phyloP scores from a whole-genome alignment of 2,329 filamentous ascomycete species.

The Triangularia verruculosa region DNA sequence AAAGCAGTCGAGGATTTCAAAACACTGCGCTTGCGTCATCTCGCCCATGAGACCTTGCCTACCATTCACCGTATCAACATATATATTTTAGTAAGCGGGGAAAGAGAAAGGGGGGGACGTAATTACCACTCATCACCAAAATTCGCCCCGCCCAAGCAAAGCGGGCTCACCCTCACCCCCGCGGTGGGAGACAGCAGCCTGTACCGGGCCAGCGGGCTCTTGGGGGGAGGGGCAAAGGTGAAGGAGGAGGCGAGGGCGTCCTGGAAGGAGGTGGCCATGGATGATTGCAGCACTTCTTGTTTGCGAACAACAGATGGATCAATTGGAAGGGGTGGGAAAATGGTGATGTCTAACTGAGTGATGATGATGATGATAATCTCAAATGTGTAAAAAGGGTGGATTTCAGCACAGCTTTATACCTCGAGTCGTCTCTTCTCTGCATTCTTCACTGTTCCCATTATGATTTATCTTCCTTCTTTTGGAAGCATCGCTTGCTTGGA shows the following conservation, averaged over 20 bases:
- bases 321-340: background rate
- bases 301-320: background rate
- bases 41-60: conserved; percentile 1
- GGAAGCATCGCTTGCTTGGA: background rate
- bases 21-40: background rate
- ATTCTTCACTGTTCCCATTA: background rate
- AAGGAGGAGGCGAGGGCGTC: conserved; percentile 41
- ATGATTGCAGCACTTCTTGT: too few species aligned
- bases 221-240: conserved; percentile 56
- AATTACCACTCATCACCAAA: conserved; percentile 57
- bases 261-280: conserved; percentile 46
- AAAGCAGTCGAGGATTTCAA: conserved; percentile 11
- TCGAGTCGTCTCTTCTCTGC: background rate
- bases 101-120: background rate
- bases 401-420: background rate
- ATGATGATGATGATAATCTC: background rate
- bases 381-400: background rate
- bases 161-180: conserved; percentile 62
- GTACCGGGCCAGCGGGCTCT: conserved; percentile 5
- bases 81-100: background rate
- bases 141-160: conserved; percentile 64
- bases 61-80: background rate
- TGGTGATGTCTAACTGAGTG: background rate
- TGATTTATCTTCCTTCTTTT: background rate
- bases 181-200: conserved; percentile 61